A percentile compares a stretch with the other conserved stretches of the same genome.
Evolutionary conservation across 306 rosid species (phyloP).

Genomic region (Lithocarpus polystachyus): DNA sequence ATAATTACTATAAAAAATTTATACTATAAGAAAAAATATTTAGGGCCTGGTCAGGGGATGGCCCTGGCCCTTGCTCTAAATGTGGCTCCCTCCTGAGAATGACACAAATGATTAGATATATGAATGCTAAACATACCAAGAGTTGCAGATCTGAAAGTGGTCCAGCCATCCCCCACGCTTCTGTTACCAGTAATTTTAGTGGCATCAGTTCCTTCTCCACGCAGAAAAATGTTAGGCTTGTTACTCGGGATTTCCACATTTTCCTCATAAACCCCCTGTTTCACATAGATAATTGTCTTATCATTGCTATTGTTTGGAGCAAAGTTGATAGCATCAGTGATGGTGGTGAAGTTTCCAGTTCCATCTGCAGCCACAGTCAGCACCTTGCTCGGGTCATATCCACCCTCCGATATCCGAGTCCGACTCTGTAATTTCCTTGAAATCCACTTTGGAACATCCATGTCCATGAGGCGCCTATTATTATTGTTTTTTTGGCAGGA

Average conservation of each 20-base stretch:
- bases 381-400: constrained; percentile 27
- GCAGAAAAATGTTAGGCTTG: constrained; percentile 62
- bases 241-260: constrained; percentile 68
- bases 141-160: constrained; percentile 82
- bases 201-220: constrained; percentile 70
- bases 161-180: constrained; percentile 57
- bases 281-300: constrained; percentile 57
- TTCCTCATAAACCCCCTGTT: constrained; percentile 55
- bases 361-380: constrained; percentile 70
- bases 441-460: constrained; percentile 8
- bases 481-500: constrained; percentile 21
- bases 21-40: no score
- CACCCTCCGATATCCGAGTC: constrained; percentile 30
- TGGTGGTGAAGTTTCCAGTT: constrained; percentile 61
- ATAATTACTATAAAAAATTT: no score
- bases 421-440: no score
- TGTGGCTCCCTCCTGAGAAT: no score
- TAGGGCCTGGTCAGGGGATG: no score
- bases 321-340: constrained; percentile 55
- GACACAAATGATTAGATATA: no score
- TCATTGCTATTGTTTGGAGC: constrained; percentile 61
- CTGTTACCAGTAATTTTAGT: constrained; percentile 60
- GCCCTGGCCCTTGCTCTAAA: not conserved
- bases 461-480: constrained; percentile 35
- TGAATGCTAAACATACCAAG: constrained; percentile 33